These are phyloP conservation scores for Phaffia rhodozyma DNA, from an alignment of 1,284 basidiomycete species.

Conservation along the genomic window DNA sequence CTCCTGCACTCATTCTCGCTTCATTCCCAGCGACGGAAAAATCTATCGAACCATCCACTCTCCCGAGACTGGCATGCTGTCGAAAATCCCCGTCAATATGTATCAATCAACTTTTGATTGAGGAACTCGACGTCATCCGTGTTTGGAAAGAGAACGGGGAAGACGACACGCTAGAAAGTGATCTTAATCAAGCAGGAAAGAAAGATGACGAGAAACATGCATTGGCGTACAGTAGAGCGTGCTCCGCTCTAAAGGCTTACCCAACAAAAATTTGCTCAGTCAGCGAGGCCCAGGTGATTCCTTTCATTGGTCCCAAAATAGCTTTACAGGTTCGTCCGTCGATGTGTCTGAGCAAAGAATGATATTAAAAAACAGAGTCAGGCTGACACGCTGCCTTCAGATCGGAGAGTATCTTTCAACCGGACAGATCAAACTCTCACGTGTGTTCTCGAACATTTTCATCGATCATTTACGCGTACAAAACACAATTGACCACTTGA, in stretches of 20 bases:
- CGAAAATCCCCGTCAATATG: constrained; percentile 5
- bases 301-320: constrained; percentile 7
- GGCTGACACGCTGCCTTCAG: background rate
- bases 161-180: background rate
- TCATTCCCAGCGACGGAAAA: background rate
- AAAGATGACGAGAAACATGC: background rate
- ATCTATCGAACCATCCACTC: background rate
- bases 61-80: constrained; percentile 1
- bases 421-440: background rate
- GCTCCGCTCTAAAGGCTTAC: background rate
- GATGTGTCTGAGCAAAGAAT: too few relatives aligned
- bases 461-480: background rate
- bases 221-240: constrained; percentile 5
- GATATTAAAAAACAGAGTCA: background rate
- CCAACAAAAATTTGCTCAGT: constrained; percentile 1
- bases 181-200: background rate
- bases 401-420: constrained; percentile 5
- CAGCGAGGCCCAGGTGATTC: background rate
- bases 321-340: background rate
- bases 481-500: too few relatives aligned
- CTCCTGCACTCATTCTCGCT: background rate
- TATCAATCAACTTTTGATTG: constrained; percentile 11
- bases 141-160: background rate
- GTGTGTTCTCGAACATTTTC: background rate
- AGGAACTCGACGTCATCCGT: constrained; percentile 6